Evolutionary conservation across 257 asterid species (phyloP), one percentile per base, ranked within the genome.

Genomic region (Plantago elongata): DNA sequence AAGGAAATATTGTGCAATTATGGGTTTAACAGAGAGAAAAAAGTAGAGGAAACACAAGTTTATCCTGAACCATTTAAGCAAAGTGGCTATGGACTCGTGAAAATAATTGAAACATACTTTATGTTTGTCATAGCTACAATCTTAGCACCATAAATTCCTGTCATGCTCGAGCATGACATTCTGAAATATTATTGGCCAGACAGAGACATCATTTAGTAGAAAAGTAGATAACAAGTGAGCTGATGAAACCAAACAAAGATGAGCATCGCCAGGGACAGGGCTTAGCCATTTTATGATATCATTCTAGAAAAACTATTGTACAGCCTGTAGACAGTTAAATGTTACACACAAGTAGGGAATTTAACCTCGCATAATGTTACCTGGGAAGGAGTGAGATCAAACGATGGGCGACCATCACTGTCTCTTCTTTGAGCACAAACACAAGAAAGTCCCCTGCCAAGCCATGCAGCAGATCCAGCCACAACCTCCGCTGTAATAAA

Each of bases 401-500:
- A 84, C 42, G 97, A 93, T 64, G 86, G 96, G 44, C 93, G 95
- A 60, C 81, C 85, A 80, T 93, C 97, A 63, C 93, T 79, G 71
- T 89, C 99, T 67, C 94, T 80, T 76, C 97, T 82, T 69, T 93
- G 95, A 78, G 75, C 96, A 78, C 99, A 89, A 64, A 93, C 99
- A 69, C 99, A 93, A 9, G 99, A 89, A 68, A 93, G 87, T 63
- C 99, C 95, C 77, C 80, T 87, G 65, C 99, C 97, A 65, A 89
- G 84, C 99, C 99, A 93, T 16, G 99, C 99, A 63, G 97, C 96
- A 57, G 99, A 87, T 78, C 99, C 99, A 69, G 95, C 95, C 66
- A 85, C 90, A 74, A 80, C 89, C 84, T 83, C 97, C 66, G 73
- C 88, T 77, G 83, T 71, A 70, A 74, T 71, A 77, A 68, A 79